Percentiles rank a stretch among this genome's conserved stretches.
phyloP scores from a whole-genome alignment of 148 eudicot genomes.

The Amaranthus hypochondriacus region DNA sequence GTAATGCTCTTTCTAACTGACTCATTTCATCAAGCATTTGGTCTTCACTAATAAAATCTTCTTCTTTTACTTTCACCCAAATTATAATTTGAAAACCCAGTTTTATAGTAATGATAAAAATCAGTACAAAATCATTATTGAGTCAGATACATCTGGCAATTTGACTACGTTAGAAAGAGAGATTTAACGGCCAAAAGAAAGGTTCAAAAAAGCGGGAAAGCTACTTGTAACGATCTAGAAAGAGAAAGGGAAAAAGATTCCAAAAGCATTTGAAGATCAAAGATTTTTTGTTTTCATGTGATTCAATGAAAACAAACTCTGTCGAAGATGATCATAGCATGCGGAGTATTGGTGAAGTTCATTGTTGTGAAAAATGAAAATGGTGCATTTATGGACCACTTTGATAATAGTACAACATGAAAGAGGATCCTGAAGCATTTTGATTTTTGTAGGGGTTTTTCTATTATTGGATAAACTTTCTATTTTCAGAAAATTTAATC shows the following conservation, averaged over 20 bases:
- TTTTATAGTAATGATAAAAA: not conserved
- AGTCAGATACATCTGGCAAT: slow-evolving; percentile 27
- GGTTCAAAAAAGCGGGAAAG: slow-evolving; percentile 34
- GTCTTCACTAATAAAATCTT: slow-evolving; percentile 11
- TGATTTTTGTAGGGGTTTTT: not conserved
- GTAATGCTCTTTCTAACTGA: slow-evolving; percentile 45
- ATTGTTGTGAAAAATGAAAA: not conserved
- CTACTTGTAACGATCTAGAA: slow-evolving; percentile 29
- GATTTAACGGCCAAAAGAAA: slow-evolving; percentile 24
- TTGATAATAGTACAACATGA: not conserved
- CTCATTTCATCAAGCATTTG: slow-evolving; percentile 41
- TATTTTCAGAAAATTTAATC: not conserved
- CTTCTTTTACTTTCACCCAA: not conserved
- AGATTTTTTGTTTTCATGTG: slow-evolving; percentile 1
- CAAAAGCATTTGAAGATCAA: slow-evolving; percentile 5
- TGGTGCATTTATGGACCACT: slow-evolving; percentile 8
- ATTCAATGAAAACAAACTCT: not conserved
- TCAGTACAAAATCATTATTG: slow-evolving; percentile 20
- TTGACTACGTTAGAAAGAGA: slow-evolving; percentile 7
- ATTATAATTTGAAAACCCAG: not conserved
- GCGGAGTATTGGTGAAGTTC: not conserved
- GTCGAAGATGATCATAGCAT: not conserved
- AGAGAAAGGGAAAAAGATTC: slow-evolving; percentile 4
- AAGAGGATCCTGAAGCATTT: slow-evolving; percentile 2
- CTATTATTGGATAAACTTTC: not conserved